Percentiles rank a stretch among this genome's conserved stretches.
phyloP scores from a whole-genome alignment of 73 alveolate species.

The Uronychia setigera region DNA sequence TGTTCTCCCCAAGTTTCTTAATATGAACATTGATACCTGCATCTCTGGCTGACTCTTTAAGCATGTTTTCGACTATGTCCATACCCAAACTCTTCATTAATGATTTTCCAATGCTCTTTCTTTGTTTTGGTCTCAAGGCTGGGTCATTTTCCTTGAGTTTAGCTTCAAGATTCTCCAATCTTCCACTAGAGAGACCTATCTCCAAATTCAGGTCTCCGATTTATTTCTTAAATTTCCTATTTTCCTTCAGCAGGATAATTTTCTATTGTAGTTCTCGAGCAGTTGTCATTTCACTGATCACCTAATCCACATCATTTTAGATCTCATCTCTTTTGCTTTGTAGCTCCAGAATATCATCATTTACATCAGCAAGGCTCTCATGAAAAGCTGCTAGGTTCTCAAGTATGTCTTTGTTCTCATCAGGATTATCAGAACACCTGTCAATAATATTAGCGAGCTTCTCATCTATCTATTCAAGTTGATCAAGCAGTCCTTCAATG shows the following conservation, averaged over 20 bases:
- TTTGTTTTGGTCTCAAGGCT: background rate
- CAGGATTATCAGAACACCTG: background rate
- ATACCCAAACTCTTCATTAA: background rate
- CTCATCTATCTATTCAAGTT: background rate
- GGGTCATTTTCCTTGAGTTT: background rate
- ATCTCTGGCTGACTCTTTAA: background rate
- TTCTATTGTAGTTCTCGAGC: background rate
- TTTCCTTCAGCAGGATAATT: background rate
- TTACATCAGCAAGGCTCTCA: background rate
- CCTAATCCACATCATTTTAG: background rate
- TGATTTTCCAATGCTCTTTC: background rate
- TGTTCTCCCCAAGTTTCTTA: background rate
- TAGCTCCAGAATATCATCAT: background rate
- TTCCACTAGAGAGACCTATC: background rate
- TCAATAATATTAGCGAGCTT: background rate
- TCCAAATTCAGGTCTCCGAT: background rate
- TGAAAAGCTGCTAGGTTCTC: background rate
- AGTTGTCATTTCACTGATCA: background rate
- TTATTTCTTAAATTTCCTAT: background rate
- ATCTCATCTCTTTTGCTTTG: background rate
- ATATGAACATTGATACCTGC: background rate
- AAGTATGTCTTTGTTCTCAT: background rate
- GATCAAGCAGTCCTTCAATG: background rate
- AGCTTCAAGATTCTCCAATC: background rate
- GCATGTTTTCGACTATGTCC: background rate